Base-by-base conservation (phyloP, 2,329 filamentous ascomycete species). In the Clonostachys rosea region DNA sequence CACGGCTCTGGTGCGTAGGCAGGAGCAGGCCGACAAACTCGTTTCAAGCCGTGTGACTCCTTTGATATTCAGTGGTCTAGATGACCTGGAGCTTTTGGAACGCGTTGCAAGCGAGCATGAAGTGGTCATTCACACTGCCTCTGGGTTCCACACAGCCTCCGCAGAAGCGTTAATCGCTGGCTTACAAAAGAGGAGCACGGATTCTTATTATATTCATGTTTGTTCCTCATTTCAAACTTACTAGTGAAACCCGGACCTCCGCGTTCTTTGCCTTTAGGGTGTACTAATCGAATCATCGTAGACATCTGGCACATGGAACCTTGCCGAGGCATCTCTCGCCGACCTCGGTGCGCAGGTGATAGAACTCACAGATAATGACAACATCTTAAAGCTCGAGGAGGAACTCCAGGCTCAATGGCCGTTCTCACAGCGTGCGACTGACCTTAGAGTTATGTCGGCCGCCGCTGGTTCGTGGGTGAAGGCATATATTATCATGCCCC, bases 401-500 rank as follows among this genome's bases (percentile, higher is more conserved):
- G 60, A 60, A 33, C 64, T 64, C 20, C 65, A 78, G 42, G 56
- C 50, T 1, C 37, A 53, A 1, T 59, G 68, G 18, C 50, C 58
- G 1, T 75, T 74, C 48, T 50, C 54, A 2, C 73, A 75, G 52
- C 69, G 75, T 12, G 68, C 65, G 0, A 65, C 69, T 3, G 73
- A 76, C 49, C 51, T 78, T 7, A 56, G 58, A 5, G 69, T 75
- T 14, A 54, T 75, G 2, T 61, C 70, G 7, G 55, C 57, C 1
- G 70, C 70, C 3, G 50, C 69, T 14, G 57, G 61, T n/a, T 40
- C 61, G 0, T 63, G 65, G 4, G 66, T 79, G 3, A 67, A 67
- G 47, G 71, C 74, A 0, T 60, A 70, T 41, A 63, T 75, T 42
- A 59, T 79, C 42, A 73, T 73, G 65, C 60, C 65, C 1, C 71